Conservation (phyloP, 768 basidiomycete genomes). For the Dioszegia crocea region DNA sequence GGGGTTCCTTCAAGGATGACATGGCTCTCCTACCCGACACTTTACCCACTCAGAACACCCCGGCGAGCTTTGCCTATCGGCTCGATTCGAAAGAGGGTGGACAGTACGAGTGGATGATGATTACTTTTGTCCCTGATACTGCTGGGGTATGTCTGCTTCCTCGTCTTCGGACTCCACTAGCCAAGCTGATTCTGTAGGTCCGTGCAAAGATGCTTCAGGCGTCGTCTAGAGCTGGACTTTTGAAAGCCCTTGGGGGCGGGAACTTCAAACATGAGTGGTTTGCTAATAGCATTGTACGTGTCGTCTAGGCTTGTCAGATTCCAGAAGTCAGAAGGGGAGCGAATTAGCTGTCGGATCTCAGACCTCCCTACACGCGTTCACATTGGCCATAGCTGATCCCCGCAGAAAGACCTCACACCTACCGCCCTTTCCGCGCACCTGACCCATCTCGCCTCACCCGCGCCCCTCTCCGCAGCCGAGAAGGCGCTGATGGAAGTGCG, state of each 20-base stretch:
- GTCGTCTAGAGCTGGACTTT: conserved; percentile 39
- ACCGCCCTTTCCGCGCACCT: conserved; percentile 68
- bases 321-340: too few species aligned
- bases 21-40: conserved; percentile 32
- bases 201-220: conserved; percentile 50
- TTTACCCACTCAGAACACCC: conserved; percentile 40
- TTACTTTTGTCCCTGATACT: conserved; percentile 48
- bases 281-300: conserved; percentile 43
- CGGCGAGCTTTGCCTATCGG: conserved; percentile 45
- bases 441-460: conserved; percentile 66
- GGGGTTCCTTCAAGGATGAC: conserved; percentile 38
- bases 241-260: conserved; percentile 44
- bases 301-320: too few species aligned
- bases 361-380: neutral
- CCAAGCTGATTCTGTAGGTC: conserved; percentile 20
- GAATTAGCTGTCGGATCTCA: too few species aligned
- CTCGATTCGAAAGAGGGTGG: conserved; percentile 37
- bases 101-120: conserved; percentile 47
- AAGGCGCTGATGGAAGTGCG: conserved; percentile 73
- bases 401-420: conserved; percentile 51
- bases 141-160: conserved; percentile 31
- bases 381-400: neutral
- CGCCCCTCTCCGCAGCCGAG: conserved; percentile 77
- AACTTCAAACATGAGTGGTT: conserved; percentile 49
- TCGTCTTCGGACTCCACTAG: neutral